Evolutionary conservation across 169 alveolate species (phyloP).

Genomic region (Eimeria maxima): DNA sequence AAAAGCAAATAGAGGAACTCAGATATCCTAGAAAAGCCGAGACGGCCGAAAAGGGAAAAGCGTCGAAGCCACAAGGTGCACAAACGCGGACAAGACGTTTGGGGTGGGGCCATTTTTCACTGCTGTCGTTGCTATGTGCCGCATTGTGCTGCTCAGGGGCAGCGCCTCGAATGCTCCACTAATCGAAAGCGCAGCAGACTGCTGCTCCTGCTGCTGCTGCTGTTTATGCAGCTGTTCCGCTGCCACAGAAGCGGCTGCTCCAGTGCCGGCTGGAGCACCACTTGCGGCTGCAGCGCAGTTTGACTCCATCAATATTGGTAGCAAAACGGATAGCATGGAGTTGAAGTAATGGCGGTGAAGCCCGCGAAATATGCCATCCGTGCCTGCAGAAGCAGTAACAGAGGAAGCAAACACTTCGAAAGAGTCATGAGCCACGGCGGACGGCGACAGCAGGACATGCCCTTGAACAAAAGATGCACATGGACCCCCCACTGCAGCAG

Average conservation of each 20-base stretch:
- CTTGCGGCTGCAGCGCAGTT: slow-evolving; percentile 47
- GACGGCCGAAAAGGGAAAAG: neutral
- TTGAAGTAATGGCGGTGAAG: slow-evolving; percentile 64
- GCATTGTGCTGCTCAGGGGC: slow-evolving; percentile 86
- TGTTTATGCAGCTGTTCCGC: slow-evolving; percentile 51
- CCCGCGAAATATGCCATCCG: slow-evolving; percentile 60
- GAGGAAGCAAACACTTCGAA: too few species aligned
- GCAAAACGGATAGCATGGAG: slow-evolving; percentile 59
- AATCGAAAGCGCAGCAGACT: slow-evolving; percentile 57
- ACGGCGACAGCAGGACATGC: neutral
- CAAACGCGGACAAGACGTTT: slow-evolving; percentile 82
- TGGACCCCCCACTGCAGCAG: neutral
- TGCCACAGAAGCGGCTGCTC: neutral
- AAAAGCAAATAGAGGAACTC: neutral
- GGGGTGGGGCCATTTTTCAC: slow-evolving; percentile 85
- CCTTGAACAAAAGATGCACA: neutral
- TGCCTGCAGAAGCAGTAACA: slow-evolving; percentile 44
- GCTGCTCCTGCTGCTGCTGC: slow-evolving; percentile 70
- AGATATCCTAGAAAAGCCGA: neutral
- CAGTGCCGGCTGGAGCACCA: neutral
- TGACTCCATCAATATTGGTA: slow-evolving; percentile 19
- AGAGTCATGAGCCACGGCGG: too few species aligned
- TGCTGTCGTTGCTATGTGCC: slow-evolving; percentile 85
- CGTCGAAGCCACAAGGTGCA: neutral
- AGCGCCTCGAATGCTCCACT: slow-evolving; percentile 88